phyloP scores from a whole-genome alignment of 495 filamentous ascomycete species.

The Aspergillus sclerotioniger region DNA sequence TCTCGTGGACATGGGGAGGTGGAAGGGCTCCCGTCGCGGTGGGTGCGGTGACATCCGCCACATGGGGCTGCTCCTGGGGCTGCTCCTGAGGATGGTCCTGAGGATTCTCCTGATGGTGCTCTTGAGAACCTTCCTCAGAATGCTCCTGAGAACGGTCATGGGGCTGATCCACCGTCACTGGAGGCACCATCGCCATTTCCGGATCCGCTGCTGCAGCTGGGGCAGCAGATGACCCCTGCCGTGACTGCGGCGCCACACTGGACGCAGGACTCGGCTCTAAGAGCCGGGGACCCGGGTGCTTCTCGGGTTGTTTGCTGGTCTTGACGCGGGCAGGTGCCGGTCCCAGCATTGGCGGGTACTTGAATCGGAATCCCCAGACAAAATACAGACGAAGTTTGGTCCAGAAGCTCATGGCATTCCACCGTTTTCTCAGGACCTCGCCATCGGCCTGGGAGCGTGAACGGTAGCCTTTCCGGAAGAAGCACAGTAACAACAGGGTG shows the following conservation, averaged over 20 bases:
- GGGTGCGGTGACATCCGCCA: neutral
- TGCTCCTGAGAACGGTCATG: neutral
- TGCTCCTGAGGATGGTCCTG: neutral
- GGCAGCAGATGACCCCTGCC: neutral
- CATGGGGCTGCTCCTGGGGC: neutral
- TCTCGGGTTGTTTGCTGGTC: constrained; percentile 26
- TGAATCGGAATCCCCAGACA: constrained; percentile 49
- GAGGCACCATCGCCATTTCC: neutral
- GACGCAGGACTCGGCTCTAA: constrained; percentile 7
- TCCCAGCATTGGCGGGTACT: constrained; percentile 43
- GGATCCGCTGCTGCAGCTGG: neutral
- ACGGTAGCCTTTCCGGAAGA: constrained; percentile 37
- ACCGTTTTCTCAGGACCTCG: constrained; percentile 36
- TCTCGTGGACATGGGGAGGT: neutral
- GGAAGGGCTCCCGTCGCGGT: neutral
- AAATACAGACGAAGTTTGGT: constrained; percentile 46
- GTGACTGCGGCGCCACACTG: constrained; percentile 5
- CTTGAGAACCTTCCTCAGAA: too few relatives aligned
- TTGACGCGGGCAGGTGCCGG: constrained; percentile 29
- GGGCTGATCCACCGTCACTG: neutral
- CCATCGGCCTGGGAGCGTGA: constrained; percentile 43
- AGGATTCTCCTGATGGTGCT: neutral
- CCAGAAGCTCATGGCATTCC: constrained; percentile 38
- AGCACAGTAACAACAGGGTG: constrained; percentile 38
- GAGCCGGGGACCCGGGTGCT: constrained; percentile 21